phyloP scores from a whole-genome alignment of 2,329 filamentous ascomycete species.

The Sclerotinia glacialis region DNA sequence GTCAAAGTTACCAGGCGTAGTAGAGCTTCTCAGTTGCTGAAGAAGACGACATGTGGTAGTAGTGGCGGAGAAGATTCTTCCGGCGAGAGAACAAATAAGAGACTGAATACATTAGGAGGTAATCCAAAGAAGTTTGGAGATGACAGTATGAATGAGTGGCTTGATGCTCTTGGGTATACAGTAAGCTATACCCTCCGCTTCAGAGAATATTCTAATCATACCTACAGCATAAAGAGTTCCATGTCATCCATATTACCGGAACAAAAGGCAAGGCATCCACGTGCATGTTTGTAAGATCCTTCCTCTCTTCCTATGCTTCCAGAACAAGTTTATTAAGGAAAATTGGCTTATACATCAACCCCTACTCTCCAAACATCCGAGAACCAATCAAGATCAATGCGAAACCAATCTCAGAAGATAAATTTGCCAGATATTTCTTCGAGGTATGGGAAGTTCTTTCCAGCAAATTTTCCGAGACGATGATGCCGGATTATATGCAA shows the following conservation, averaged over 20 bases:
- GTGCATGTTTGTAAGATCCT: conserved; percentile 61
- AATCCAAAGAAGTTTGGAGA: not conserved
- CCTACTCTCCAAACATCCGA: conserved; percentile 61
- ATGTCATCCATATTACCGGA: conserved; percentile 62
- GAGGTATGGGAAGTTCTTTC: conserved; percentile 24
- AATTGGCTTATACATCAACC: conserved; percentile 65
- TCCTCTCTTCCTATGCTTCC: conserved; percentile 52
- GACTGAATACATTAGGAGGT: not conserved
- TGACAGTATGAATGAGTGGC: conserved; percentile 18
- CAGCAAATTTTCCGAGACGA: conserved; percentile 42
- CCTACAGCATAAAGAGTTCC: conserved; percentile 2
- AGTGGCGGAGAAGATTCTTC: conserved; percentile 6
- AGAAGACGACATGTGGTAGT: conserved; percentile 1
- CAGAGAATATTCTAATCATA: not conserved
- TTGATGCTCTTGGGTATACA: conserved; percentile 13
- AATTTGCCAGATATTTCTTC: conserved; percentile 47
- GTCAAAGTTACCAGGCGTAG: not conserved
- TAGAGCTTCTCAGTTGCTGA: conserved; percentile 10
- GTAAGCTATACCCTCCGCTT: not conserved
- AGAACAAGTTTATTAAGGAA: conserved; percentile 27
- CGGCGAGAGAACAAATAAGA: not conserved
- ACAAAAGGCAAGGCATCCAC: conserved; percentile 73
- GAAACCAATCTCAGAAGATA: conserved; percentile 51
- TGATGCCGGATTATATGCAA: conserved; percentile 56
- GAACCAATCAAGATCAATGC: conserved; percentile 63